Percentiles rank a stretch among this genome's conserved stretches.
Evolutionary conservation across 202 grass and related monocot species (phyloP).

Genomic region (Zizania palustris): DNA sequence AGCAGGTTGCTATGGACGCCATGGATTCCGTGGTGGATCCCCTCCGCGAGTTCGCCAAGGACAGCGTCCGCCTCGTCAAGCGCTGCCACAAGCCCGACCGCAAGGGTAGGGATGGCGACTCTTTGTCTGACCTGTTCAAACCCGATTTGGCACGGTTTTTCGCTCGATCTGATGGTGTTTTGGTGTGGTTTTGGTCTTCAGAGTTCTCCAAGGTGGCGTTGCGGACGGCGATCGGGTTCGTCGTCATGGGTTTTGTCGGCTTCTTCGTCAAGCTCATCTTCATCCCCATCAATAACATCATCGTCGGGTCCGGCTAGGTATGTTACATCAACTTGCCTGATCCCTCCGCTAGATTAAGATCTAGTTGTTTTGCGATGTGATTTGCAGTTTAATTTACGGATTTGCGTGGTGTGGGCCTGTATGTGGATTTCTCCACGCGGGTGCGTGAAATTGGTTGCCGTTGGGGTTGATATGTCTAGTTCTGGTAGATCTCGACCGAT

Average conservation of each 20-base stretch:
- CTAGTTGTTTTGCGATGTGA: neutral
- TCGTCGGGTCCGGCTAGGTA: constrained; percentile 81
- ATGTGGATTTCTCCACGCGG: neutral
- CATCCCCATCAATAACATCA: constrained; percentile 91
- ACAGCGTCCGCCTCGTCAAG: constrained; percentile 92
- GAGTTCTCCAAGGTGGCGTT: constrained; percentile 86
- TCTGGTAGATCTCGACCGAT: constrained; percentile 16
- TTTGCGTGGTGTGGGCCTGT: neutral
- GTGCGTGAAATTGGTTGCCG: neutral
- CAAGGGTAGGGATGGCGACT: constrained; percentile 46
- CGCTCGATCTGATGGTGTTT: constrained; percentile 35
- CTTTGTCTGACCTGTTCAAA: neutral
- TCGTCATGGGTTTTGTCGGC: constrained; percentile 82
- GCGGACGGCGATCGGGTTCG: constrained; percentile 77
- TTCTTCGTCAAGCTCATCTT: constrained; percentile 95
- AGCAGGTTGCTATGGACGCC: constrained; percentile 56
- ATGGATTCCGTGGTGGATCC: constrained; percentile 59
- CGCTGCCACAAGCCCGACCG: constrained; percentile 95
- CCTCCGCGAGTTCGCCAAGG: constrained; percentile 69
- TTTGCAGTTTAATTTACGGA: neutral
- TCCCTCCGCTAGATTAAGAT: constrained; percentile 13
- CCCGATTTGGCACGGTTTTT: neutral
- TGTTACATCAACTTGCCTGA: neutral
- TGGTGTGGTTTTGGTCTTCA: neutral
- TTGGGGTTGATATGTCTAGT: neutral